phyloP scores from a whole-genome alignment of 768 basidiomycete genomes.

The Tricholoma bakamatsutake region DNA sequence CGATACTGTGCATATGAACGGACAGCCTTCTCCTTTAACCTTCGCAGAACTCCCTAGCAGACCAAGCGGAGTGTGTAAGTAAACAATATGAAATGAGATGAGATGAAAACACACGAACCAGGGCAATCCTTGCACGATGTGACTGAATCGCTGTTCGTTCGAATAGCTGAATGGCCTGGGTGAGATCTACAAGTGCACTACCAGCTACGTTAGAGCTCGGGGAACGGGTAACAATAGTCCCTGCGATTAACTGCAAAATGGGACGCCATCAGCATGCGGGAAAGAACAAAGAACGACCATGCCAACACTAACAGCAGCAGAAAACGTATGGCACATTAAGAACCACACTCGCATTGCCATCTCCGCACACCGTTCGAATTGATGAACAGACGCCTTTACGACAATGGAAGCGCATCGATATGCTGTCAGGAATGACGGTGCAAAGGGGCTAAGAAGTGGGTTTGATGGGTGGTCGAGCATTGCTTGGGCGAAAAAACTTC shows the following conservation, averaged over 20 bases:
- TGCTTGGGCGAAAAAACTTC: slow-evolving; percentile 54
- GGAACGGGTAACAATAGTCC: slow-evolving; percentile 53
- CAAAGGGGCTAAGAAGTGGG: slow-evolving; percentile 49
- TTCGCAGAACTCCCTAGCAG: slow-evolving; percentile 35
- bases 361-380: slow-evolving; percentile 40
- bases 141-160: slow-evolving; percentile 38
- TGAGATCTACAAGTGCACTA: slow-evolving; percentile 44
- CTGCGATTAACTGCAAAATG: slow-evolving; percentile 43
- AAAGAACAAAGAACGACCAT: background rate
- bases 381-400: slow-evolving; percentile 42
- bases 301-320: slow-evolving; percentile 34
- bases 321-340: slow-evolving; percentile 44
- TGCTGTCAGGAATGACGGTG: slow-evolving; percentile 50
- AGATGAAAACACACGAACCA: slow-evolving; percentile 25
- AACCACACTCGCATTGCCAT: slow-evolving; percentile 49
- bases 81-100: background rate
- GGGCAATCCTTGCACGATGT: slow-evolving; percentile 40
- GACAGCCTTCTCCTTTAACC: slow-evolving; percentile 40
- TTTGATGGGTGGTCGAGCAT: slow-evolving; percentile 49
- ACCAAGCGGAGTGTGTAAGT: background rate
- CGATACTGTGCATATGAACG: slow-evolving; percentile 27
- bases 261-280: background rate
- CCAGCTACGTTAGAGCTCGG: slow-evolving; percentile 45
- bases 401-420: slow-evolving; percentile 47
- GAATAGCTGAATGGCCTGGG: slow-evolving; percentile 40